phyloP scores from a whole-genome alignment of 768 basidiomycete genomes.

The Russula brevipes region DNA sequence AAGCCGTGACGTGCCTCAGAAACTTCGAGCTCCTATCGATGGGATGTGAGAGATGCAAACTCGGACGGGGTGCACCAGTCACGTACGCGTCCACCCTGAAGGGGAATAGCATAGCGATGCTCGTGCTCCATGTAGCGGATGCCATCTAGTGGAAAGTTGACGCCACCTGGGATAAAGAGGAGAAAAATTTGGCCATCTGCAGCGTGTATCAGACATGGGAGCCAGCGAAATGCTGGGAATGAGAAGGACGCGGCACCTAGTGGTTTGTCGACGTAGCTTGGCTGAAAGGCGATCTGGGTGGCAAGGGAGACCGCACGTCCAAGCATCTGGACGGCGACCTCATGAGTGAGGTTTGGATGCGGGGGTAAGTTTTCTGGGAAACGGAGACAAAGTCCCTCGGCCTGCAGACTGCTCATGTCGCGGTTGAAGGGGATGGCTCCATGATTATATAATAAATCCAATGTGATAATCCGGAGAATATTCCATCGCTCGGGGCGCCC shows the following conservation, averaged over 20 bases:
- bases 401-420: conserved; percentile 31
- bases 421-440: background rate
- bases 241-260: conserved; percentile 39
- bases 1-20: conserved; percentile 71
- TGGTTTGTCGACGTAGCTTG: conserved; percentile 77
- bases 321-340: conserved; percentile 57
- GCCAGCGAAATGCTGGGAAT: background rate
- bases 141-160: conserved; percentile 68
- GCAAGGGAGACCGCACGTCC: conserved; percentile 54
- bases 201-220: background rate
- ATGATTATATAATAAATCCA: background rate
- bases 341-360: conserved; percentile 51
- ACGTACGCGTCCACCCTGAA: conserved; percentile 50
- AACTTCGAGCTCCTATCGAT: conserved; percentile 67
- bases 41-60: conserved; percentile 8
- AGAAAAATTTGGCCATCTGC: conserved; percentile 63
- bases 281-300: conserved; percentile 55
- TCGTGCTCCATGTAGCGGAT: conserved; percentile 74
- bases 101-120: conserved; percentile 50
- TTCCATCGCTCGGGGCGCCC: too few species aligned
- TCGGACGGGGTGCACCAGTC: background rate
- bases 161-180: conserved; percentile 56
- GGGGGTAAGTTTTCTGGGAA: conserved; percentile 62
- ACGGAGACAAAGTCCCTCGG: conserved; percentile 62
- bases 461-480: background rate